Evolutionary conservation across 805 yeast genomes (phyloP), one percentile per base, ranked within the genome.

Genomic region (Dipodascus geniculatus): DNA sequence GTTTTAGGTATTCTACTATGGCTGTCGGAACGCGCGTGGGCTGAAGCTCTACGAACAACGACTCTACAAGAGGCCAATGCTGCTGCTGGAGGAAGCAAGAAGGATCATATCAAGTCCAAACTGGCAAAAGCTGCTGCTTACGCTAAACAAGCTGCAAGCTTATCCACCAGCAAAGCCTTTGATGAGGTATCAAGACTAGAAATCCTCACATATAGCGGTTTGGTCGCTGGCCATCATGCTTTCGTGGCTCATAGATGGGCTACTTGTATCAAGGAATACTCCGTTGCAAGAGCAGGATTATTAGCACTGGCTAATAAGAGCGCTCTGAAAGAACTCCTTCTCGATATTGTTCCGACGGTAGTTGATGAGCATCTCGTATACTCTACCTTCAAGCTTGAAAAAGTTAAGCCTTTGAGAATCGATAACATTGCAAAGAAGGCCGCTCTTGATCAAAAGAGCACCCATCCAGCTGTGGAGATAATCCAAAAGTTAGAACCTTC

Each of bases 21-120:
- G 54, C 75, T 77, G n/a, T 81, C 85, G 1, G 98, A 93, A 67
- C 77, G 96, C 63, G 86, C 87, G 60, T 71, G 82, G 63, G 73
- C 87, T 28, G 79, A 76, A 60, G 84, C 90, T 0, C 74, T 80
- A 65, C 89, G 84, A 66, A 73, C 81, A 52, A 78, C 78, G 56
- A 68, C 76, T 9, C 66, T 75, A 50, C 66, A 80, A 56, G 87
- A 80, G 56, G 74, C 80, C 44, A 76, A 77, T 55, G 72, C 75
- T 11, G 74, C 78, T 6, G 70, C 68, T 33, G 64, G 72, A 64
- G 65, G 66, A 57, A 71, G 76, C n/a, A 76, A 76, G 53, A 47
- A 23, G 31, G 17, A 14, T 16, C 77, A 82, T 55, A 69, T 85
- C 60, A 63, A 74, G 9, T 77, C 89, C 23, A 85, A 86, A 66